These are phyloP conservation scores for Pyronema omphalodes DNA, from an alignment of 495 filamentous ascomycete species.

Conservation along the genomic window DNA sequence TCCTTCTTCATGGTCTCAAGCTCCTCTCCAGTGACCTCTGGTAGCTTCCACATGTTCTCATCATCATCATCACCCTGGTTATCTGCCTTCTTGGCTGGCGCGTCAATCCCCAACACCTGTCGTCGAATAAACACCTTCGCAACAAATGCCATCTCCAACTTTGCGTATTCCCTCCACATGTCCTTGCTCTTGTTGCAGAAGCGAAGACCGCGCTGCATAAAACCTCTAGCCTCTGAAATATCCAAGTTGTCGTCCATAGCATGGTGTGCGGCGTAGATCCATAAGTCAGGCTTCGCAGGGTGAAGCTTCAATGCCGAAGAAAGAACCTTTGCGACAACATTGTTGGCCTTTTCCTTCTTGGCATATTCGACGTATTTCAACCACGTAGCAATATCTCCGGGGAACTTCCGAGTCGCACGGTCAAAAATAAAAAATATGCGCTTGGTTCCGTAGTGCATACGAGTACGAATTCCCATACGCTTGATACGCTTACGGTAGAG, in stretches of 20 bases:
- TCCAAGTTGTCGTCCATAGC: conserved; percentile 60
- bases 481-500: conserved; percentile 66
- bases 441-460: conserved; percentile 45
- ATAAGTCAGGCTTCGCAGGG: conserved; percentile 64
- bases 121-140: conserved; percentile 55
- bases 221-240: conserved; percentile 67
- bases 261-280: conserved; percentile 68
- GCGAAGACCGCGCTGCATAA: conserved; percentile 71
- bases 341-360: conserved; percentile 52
- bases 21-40: conserved; percentile 43
- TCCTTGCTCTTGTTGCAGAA: conserved; percentile 56
- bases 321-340: conserved; percentile 60
- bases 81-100: conserved; percentile 28
- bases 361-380: conserved; percentile 78
- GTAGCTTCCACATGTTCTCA: conserved; percentile 42
- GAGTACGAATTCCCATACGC: conserved; percentile 53
- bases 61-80: conserved; percentile 29
- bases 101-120: conserved; percentile 51
- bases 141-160: conserved; percentile 82
- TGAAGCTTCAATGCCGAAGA: conserved; percentile 65
- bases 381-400: conserved; percentile 71
- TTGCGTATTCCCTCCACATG: conserved; percentile 79
- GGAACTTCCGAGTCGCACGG: conserved; percentile 69
- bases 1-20: conserved; percentile 37
- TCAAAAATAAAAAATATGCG: conserved; percentile 80